Evolutionary conservation across 2,329 filamentous ascomycete species (phyloP).

Genomic region (Diaporthe batatas): DNA sequence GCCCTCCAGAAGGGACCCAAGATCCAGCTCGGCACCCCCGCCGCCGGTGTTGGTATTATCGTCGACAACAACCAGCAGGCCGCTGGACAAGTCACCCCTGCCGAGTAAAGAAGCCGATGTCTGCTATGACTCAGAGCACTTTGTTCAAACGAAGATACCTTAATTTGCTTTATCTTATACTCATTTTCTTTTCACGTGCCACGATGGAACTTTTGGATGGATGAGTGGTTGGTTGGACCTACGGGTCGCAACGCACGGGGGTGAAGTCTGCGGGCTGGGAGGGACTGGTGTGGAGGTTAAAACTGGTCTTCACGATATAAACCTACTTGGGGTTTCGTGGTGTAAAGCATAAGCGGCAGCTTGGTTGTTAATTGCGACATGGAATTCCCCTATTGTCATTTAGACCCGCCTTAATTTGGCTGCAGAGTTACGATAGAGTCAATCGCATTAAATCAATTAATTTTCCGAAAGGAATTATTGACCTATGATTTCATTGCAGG

Average conservation of each 20-base stretch:
- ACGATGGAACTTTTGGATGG: not conserved
- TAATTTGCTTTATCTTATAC: conserved; percentile 3
- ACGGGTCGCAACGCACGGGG: not conserved
- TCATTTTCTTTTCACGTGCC: not conserved
- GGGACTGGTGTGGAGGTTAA: not conserved
- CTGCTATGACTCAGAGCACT: not conserved
- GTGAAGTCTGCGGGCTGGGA: conserved; percentile 6
- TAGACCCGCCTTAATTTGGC: conserved; percentile 33
- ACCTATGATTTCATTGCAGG: not conserved
- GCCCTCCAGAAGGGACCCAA: conserved; percentile 55
- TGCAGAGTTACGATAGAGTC: conserved; percentile 26
- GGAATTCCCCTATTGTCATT: conserved; percentile 16
- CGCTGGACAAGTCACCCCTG: conserved; percentile 35
- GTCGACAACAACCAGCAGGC: conserved; percentile 51
- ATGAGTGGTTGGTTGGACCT: not conserved
- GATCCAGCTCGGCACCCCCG: conserved; percentile 57
- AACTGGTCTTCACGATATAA: conserved; percentile 15
- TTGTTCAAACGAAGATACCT: conserved; percentile 13
- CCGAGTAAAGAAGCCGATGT: not conserved
- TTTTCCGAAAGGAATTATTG: not conserved
- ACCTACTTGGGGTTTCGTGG: conserved; percentile 12
- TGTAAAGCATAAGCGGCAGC: conserved; percentile 28
- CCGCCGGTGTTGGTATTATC: conserved; percentile 57
- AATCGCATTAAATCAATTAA: conserved; percentile 20
- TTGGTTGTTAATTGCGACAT: conserved; percentile 33